Evolutionary conservation across 768 basidiomycete genomes (phyloP), one percentile per base, ranked within the genome.

Genomic region (Suillus occidentalis): DNA sequence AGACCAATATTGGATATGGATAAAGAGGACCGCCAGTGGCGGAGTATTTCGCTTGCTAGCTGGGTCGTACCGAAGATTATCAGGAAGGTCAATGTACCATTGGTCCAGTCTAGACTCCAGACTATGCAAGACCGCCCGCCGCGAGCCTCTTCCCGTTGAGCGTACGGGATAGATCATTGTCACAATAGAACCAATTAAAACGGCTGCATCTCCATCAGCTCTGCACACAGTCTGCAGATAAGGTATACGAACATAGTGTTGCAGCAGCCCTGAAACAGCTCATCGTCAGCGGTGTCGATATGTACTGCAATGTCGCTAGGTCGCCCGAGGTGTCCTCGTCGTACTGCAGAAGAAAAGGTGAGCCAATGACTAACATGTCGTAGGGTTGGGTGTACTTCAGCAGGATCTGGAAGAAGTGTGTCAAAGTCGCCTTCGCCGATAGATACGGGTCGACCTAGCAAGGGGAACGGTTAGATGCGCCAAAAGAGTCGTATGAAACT

Each of bases 1-100:
- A 8, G 85, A 86, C 86, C 90, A 91, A 72, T 94, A 93, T 67
- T 90, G 82, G 63, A 91, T 81, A 68, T 94, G 89, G 49, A 93
- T 77, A 55, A 86, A 82, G 37, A 92, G 73, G 31, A 92, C 81
- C 61, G 88, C 85, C 1, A 91, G 88, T 5, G 88, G 83, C 10
- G 89, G 89, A 12, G 79, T 73, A 10, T 74, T 77, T 57, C 84
- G 79, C 69, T 84, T 83, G 68, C 81, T 86, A 14, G 83, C 77
- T 42, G 84, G 76, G 66, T 89, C 87, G 70, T 84, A 89, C 55
- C 83, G 82, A 31, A 94, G 80, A 60, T 80, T 75, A 40, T 89
- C 86, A 0, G 91, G 89, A 25, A 94, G 81, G 31, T 84, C 81
- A 57, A 89, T 81, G 68, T 85, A 89, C 91, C 91, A 93, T 65